Evolutionary conservation across 2,329 filamentous ascomycete species (phyloP).

Genomic region (Aspergillus eucalypticola): DNA sequence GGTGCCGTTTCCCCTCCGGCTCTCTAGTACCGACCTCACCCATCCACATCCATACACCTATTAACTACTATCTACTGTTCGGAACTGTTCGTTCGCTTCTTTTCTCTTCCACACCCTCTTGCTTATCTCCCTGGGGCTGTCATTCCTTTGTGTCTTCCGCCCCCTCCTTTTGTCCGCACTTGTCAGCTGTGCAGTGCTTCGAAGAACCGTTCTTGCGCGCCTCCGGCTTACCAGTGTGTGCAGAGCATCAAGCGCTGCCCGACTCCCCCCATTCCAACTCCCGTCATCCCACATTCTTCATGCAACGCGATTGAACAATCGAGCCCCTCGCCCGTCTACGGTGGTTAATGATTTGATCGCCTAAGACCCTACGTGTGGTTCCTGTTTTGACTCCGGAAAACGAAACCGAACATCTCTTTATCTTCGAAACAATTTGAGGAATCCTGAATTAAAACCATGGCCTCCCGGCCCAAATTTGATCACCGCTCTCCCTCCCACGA

Average conservation of each 20-base stretch:
- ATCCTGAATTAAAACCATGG: conserved; percentile 44
- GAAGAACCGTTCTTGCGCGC: conserved; percentile 1
- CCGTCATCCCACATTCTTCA: conserved; percentile 7
- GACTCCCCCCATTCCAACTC: not conserved
- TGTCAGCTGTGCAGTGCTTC: not conserved
- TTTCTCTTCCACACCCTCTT: conserved; percentile 1
- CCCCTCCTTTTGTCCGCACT: conserved; percentile 8
- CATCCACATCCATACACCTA: conserved; percentile 4
- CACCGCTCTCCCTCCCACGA: conserved; percentile 59
- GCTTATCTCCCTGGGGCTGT: conserved; percentile 16
- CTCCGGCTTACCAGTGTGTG: conserved; percentile 6
- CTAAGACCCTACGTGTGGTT: not conserved
- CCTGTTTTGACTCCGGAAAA: not conserved
- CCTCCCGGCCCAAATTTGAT: conserved; percentile 60
- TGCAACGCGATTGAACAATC: conserved; percentile 11
- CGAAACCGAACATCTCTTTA: conserved; percentile 1
- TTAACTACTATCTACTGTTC: conserved; percentile 14
- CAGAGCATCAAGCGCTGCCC: conserved; percentile 6
- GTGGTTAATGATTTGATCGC: conserved; percentile 18
- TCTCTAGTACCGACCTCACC: conserved; percentile 1
- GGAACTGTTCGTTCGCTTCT: conserved; percentile 16
- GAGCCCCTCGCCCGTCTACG: conserved; percentile 6
- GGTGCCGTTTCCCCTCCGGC: not conserved
- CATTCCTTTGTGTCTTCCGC: conserved; percentile 24
- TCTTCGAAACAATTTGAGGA: conserved; percentile 10